Base-by-base conservation (phyloP, 495 filamentous ascomycete genomes). In the Daldinia childiae region DNA sequence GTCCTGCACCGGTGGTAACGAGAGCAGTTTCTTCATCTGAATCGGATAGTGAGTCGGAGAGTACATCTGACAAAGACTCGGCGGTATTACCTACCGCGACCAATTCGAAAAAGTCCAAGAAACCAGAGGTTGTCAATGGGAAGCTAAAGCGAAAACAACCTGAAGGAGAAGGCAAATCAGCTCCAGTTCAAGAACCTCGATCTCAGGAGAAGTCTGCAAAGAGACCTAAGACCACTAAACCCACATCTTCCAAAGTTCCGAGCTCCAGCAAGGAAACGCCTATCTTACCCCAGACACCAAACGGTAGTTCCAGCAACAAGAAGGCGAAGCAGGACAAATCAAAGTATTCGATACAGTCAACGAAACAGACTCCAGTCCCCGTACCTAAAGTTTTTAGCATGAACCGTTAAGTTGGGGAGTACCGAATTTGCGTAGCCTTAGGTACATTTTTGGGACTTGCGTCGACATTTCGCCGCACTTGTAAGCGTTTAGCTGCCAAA, bases 321-420 rank as follows among this genome's bases (percentile, higher is more conserved):
- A 68, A 72, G 56, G 45, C 19, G 12, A 74, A 68, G 59, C 70
- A 71, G n/a, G 64, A 68, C 0, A 76, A 67, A 9, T 32, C 57
- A 3, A 78, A 75, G 36, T 60, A 58, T 1, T 8, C 59, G 15
- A 17, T 57, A 11, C 58, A 41, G 12, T 61, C 71, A 4, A 59
- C 59, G 19, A 83, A 80, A 64, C 72, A 79, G 48, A 83, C 82
- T 24, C 82, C 82, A 0, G 62, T 84, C 6, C 68, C 76, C 1
- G 73, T 79, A 21, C 82, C 82, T 0, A 39, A 61, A 8, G 19
- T 79, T 68, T 78, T 78, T 43, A 66, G 72, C 52, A 82, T 79
- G 74, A 83, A 68, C 64, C 73, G 58, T 62, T 76, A 21, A 71
- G 29, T 21, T 26, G n/a, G 17, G 41, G 27, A 36, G 27, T 7